These are phyloP conservation scores for Pseudogymnoascus sp. DNA, from an alignment of 2,329 filamentous ascomycete species.

Conservation along the genomic window DNA sequence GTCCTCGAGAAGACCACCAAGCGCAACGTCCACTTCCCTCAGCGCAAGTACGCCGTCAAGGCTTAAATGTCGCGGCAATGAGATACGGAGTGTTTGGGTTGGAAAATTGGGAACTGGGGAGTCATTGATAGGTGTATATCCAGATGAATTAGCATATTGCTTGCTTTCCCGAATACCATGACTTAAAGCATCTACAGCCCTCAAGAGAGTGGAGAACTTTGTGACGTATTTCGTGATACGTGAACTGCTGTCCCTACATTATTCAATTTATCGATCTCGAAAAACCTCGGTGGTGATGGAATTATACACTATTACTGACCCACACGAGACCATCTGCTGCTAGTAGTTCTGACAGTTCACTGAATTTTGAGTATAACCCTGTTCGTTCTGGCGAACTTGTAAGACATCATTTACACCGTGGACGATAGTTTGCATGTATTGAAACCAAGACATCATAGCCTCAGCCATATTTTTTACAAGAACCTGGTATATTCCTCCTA, in stretches of 20 bases:
- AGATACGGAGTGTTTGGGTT: neutral
- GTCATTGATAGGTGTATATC: slow-evolving; percentile 5
- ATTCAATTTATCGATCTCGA: neutral
- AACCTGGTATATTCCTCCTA: slow-evolving; percentile 8
- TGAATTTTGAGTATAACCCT: neutral
- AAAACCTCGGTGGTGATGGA: neutral
- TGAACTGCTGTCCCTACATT: neutral
- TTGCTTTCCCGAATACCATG: slow-evolving; percentile 9
- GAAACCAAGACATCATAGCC: neutral
- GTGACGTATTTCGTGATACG: neutral
- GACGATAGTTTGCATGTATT: neutral
- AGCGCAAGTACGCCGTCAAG: slow-evolving; percentile 99
- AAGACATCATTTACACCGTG: neutral
- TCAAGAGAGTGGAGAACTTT: neutral
- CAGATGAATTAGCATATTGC: slow-evolving; percentile 9
- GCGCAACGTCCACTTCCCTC: slow-evolving; percentile 90
- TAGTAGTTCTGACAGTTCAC: neutral
- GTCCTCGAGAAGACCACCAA: slow-evolving; percentile 94
- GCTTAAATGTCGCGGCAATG: slow-evolving; percentile 35
- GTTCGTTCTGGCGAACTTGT: neutral
- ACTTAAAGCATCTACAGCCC: neutral
- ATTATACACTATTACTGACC: neutral
- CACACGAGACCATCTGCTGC: neutral
- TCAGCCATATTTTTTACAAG: neutral
- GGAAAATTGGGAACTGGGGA: slow-evolving; percentile 8